phyloP scores from a whole-genome alignment of 23 red algal species.

The Agarophyton chilense region DNA sequence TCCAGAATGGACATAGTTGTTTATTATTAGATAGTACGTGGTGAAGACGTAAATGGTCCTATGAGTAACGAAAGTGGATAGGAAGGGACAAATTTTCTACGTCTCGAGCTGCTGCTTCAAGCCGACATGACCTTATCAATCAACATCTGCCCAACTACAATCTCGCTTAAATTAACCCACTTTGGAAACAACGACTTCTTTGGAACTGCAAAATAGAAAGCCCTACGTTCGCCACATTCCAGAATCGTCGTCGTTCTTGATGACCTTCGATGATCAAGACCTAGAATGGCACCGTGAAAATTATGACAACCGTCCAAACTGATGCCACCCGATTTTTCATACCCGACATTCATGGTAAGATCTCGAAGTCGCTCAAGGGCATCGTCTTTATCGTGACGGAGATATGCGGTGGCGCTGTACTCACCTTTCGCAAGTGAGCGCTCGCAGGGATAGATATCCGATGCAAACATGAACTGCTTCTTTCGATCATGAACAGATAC shows the following conservation, averaged over 20 bases:
- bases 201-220: constrained; percentile 64
- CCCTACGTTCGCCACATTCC: constrained; percentile 59
- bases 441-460: constrained; percentile 65
- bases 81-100: constrained; percentile 15
- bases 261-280: constrained; percentile 23
- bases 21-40: too few species aligned
- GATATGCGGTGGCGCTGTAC: constrained; percentile 54
- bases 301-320: constrained; percentile 46
- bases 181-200: constrained; percentile 64
- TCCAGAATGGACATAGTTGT: too few species aligned
- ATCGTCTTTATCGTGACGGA: constrained; percentile 69
- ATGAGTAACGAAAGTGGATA: constrained; percentile 36
- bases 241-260: constrained; percentile 8
- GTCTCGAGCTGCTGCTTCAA: background rate
- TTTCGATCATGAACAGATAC: constrained; percentile 73
- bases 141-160: constrained; percentile 26
- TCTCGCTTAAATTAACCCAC: constrained; percentile 47
- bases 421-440: constrained; percentile 54
- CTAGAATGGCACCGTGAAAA: constrained; percentile 53
- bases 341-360: constrained; percentile 20
- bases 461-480: constrained; percentile 41
- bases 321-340: constrained; percentile 31
- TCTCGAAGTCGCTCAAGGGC: constrained; percentile 49
- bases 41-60: constrained; percentile 4
- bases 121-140: constrained; percentile 55